Evolutionary conservation across 768 basidiomycete genomes (phyloP), one percentile per base, ranked within the genome.

Genomic region (Asterophora parasitica): DNA sequence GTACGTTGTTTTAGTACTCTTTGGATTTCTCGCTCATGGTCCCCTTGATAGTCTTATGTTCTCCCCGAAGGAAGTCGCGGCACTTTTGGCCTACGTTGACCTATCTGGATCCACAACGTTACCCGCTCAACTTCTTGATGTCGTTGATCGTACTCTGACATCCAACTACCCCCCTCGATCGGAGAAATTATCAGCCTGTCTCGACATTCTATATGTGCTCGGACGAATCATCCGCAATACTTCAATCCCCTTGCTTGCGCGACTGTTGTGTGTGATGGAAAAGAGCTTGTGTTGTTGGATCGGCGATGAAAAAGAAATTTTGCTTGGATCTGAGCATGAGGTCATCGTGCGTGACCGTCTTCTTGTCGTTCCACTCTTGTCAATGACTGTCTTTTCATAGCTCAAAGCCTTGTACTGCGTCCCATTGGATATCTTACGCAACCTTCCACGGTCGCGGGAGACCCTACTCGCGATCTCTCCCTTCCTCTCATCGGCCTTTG

Each of bases 401-500:
- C 56, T 71, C 1, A 52, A 57, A 33, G 51, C 56, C 10, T 54
- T 83, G 13, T 85, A 83, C 52, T 69, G 70, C 17, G 61, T 63
- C 28, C 59, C 72, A 26, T 65, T 85, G 12, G 49, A 66, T 7
- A 53, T 60, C 3, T 65, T 84, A 6, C 62, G 66, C 31, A 39
- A 55, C 5, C 46, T 69, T 36, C 65, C 74, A 4, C 70, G 73
- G 10, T 72, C 76, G 4, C 46, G 66, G 0, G 63, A 70, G 20
- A 67, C 58, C 23, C 69, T 85, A 4, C 49, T 67, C 10, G 54
- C 61, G 2, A 59, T 77, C 15, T 70, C 77, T 7, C 61, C 59
- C 16, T 76, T 83, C 50, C 62, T 85, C 2, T 61, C 65, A 11
- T 75, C 81, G 2, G 74, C 74, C 0, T 83, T 84, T 53, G 64